Evolutionary conservation across 2,329 filamentous ascomycete genomes (phyloP), one percentile per base, ranked within the genome.

Genomic region (Hortaea sp.): DNA sequence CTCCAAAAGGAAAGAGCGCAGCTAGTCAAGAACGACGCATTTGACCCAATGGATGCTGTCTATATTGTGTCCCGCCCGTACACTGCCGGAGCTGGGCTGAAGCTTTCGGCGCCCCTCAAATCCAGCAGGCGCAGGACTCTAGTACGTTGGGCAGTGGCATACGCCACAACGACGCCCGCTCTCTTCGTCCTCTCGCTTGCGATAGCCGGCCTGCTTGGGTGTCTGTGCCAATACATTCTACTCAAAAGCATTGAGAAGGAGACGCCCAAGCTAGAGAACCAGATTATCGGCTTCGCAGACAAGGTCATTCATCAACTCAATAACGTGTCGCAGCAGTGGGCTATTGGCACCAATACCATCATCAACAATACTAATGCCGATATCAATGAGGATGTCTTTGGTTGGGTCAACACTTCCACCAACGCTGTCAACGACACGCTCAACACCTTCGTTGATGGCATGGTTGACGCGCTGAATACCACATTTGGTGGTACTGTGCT

Each of bases 131-230:
- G 78, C 43, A 82, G 88, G 63, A 77, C 85, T 40, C 74, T 95
- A 38, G 75, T 81, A 7, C 81, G 89, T 51, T 95, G 89, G 88
- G 79, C 80, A 44, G 72, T 92, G 52, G 85, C 89, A 6, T 95
- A 95, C 62, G 82, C 81, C n/a, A 95, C 88, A 0, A 88, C 88
- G 0, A 69, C 84, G 0, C 79, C 87, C 0, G 89, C 88, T 12
- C 71, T 95, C n/a, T 89, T 95, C 58, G 78, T 95, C 5, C 75
- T 95, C 5, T 82, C 84, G 5, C 79, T 95, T 37, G 89, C 84
- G 7, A 60, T 94, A 7, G 87, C 88, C 1, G 88, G 88, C 3
- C 76, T 94, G 40, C 78, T 94, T 57, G 81, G 85, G 27, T 94
- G 87, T 63, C 71, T 89, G 32, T 92, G 85, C 63, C 88, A 95